Base-by-base conservation (phyloP, 75 land plant genomes). In the Pinus tabuliformis region DNA sequence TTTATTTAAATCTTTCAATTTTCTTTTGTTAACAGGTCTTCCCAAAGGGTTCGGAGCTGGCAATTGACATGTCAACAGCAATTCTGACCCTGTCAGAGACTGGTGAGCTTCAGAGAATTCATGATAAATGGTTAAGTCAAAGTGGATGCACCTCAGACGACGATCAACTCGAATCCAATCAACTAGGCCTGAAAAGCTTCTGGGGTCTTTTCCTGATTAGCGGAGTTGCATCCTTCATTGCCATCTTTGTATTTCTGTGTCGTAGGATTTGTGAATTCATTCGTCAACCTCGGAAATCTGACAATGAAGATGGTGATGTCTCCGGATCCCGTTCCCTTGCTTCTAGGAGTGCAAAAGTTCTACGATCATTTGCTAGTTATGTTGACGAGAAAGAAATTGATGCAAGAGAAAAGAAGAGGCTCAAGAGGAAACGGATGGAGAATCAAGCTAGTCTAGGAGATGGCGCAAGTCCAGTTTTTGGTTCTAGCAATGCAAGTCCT, bases 11-110 rank as follows among this genome's bases (percentile, higher is more conserved):
- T 77, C 77, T 24, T 77, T 61, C 75, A 42, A 8, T 28, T 64
- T 28, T 77, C 0, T 42, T 5, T 56, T 12, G 37, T 63, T 56
- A 14, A 26, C 88, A 97, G 99, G 99, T 92, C n/a, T 94, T 97
- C 74, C 99, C 81, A 33, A 90, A 93, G 79, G 98, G 92, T 62
- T 97, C 99, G 24, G 90, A 92, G 56, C 78, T 97, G 26, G 95
- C 99, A 21, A 79, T 91, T 36, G 99, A 97, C 63, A 77, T 97
- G 61, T 97, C 99, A 62, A 94, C 99, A 5, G 98, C 98, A 11
- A 95, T 97, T 56, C 89, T 97, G 22, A 83, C 83, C 5, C 87
- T 97, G 8, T 87, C 99, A 33, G 99, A 97, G 72, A 91, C 77
- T 70, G 98, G 99, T 20, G 91, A 97, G 18, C 89, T 97, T 30